Evolutionary conservation across 306 rosid genomes (phyloP).

Genomic region (Luffa aegyptiaca): DNA sequence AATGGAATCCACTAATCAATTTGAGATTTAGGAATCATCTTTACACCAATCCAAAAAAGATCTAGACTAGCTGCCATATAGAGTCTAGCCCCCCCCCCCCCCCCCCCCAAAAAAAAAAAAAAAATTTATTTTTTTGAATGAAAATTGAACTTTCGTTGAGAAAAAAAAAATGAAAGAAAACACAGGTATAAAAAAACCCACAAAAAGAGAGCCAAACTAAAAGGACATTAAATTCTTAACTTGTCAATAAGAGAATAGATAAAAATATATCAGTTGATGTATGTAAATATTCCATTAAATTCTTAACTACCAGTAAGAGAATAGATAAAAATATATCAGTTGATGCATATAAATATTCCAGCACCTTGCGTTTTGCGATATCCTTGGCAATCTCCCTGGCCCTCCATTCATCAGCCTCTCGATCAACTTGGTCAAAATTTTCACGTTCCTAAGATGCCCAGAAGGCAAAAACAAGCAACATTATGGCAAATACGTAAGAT

Average conservation of each 20-base stretch:
- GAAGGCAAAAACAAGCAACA: conserved; percentile 9
- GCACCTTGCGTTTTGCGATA: conserved; percentile 69
- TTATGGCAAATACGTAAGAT: neutral
- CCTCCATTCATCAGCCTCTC: conserved; percentile 89
- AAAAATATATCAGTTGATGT: neutral
- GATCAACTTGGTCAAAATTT: conserved; percentile 47
- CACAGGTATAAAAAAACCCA: too few species aligned
- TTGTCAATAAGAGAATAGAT: neutral
- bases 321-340: neutral
- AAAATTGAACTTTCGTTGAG: too few species aligned
- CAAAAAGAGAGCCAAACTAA: neutral
- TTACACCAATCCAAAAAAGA: neutral
- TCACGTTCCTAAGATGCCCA: conserved; percentile 37
- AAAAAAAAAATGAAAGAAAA: too few species aligned
- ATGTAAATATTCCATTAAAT: neutral
- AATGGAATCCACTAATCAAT: neutral
- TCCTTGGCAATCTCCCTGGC: conserved; percentile 79
- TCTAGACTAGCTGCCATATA: too few species aligned
- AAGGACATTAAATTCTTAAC: neutral
- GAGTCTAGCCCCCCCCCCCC: too few species aligned
- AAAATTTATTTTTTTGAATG: too few species aligned
- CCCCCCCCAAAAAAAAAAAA: neutral
- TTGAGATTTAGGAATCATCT: neutral
- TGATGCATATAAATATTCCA: neutral
- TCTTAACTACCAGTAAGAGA: neutral